phyloP scores from a whole-genome alignment of 2,329 filamentous ascomycete genomes.

The Cladosporium austrohemisphaericum region DNA sequence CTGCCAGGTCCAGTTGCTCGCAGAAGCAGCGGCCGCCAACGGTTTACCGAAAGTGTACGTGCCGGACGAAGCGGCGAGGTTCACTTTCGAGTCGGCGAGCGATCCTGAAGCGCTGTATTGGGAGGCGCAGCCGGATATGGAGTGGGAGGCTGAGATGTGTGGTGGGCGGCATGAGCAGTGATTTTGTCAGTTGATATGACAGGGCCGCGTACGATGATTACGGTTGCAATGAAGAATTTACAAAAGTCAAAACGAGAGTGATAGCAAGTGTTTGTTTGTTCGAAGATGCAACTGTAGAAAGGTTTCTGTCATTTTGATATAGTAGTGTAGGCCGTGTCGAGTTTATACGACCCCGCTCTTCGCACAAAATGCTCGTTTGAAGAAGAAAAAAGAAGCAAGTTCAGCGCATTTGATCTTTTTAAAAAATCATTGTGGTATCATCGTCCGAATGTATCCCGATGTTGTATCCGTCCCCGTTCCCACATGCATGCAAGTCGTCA shows the following conservation, averaged over 20 bases:
- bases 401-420: neutral
- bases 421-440: conserved; percentile 8
- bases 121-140: conserved; percentile 51
- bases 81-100: conserved; percentile 48
- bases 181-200: neutral
- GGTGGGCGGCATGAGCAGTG: conserved; percentile 16
- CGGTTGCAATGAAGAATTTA: too few species aligned
- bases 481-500: conserved; percentile 9
- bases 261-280: too few species aligned
- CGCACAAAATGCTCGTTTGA: neutral
- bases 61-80: conserved; percentile 53
- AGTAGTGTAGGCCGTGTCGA: neutral
- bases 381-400: neutral
- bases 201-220: too few species aligned
- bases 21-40: conserved; percentile 62
- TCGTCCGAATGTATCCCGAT: conserved; percentile 11
- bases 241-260: too few species aligned
- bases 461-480: neutral
- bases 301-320: too few species aligned
- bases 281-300: too few species aligned
- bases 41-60: conserved; percentile 52
- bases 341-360: too few species aligned
- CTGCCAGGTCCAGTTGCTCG: conserved; percentile 64
- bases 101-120: conserved; percentile 50
- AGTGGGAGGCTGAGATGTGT: conserved; percentile 35